Base-by-base conservation (phyloP, 768 basidiomycete genomes). In the Naganishia vaughanmartiniae region DNA sequence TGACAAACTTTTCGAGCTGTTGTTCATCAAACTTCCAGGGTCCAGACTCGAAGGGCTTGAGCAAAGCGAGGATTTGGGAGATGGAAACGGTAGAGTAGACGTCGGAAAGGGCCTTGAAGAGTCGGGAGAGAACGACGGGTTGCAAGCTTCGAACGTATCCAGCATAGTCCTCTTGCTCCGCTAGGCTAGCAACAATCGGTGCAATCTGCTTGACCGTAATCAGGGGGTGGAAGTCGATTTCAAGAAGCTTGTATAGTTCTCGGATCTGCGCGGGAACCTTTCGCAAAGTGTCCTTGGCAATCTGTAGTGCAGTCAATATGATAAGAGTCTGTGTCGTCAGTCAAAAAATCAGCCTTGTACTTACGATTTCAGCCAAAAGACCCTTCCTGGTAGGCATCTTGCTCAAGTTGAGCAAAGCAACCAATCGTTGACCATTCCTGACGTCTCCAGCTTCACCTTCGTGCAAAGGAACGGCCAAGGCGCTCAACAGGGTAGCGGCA, bases 221-320 rank as follows among this genome's bases (percentile, higher is more conserved):
- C 73, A 95, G 86, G 0, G 95, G 95, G 79, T 97, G 92, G 76
- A 97, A 95, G 7, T 91, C 89, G 51, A 90, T 89, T 83, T 96
- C 93, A 74, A 99, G 88, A 60, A 93, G 87, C 76, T 87, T 86
- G 85, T 95, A 95, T 26, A 97, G 86, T 28, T 86, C 83, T 78
- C 89, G 89, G 78, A 97, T 85, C 4, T 85, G 82, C 28, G 85
- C 81, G 0, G 93, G 90, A 54, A 92, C 83, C 71, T 79, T 86
- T 76, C 87, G 89, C 73, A 97, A 87, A 56, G 90, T 89, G 79
- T 91, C 89, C 65, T 91, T 87, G 39, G 89, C 87, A 54, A 93
- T 87, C 91, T 91, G 75, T 15, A 54, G 46, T n/a, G 39, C 34
- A 45, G 21, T 9, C 74, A 28, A 33, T 2, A 24, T 36, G 30